Evolutionary conservation across 2,329 filamentous ascomycete species (phyloP).

Genomic region (Mariannaea elegans): DNA sequence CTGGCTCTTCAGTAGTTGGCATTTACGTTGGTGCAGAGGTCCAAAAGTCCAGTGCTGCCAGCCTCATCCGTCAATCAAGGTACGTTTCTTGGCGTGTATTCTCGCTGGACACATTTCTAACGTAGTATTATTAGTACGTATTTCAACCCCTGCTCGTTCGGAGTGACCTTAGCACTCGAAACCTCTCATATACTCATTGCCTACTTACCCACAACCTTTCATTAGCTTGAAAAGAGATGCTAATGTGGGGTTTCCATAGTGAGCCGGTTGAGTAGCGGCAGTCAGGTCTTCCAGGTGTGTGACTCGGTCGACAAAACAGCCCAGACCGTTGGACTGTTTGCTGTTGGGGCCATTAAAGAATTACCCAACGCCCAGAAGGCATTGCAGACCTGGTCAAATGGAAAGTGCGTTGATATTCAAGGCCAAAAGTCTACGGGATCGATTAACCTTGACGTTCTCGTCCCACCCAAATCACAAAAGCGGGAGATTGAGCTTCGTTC

Average conservation of each 20-base stretch:
- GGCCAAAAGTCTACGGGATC: slow-evolving; percentile 13
- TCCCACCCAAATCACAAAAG: slow-evolving; percentile 22
- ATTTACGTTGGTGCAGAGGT: slow-evolving; percentile 36
- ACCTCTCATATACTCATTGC: background rate
- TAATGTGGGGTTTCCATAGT: slow-evolving; percentile 3
- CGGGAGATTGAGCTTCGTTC: slow-evolving; percentile 30
- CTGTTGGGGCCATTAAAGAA: slow-evolving; percentile 22
- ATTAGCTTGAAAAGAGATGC: background rate
- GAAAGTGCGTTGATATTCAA: slow-evolving; percentile 28
- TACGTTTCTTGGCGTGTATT: background rate
- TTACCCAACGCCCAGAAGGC: slow-evolving; percentile 28
- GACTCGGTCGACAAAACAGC: slow-evolving; percentile 29
- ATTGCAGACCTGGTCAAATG: slow-evolving; percentile 32
- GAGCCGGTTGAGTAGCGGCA: slow-evolving; percentile 25
- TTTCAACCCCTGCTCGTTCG: background rate
- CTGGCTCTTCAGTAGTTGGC: slow-evolving; percentile 32
- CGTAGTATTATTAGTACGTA: slow-evolving; percentile 21
- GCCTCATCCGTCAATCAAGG: slow-evolving; percentile 25
- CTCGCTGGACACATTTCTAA: background rate
- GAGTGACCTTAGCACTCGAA: background rate
- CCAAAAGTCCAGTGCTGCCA: slow-evolving; percentile 33
- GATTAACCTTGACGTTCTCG: slow-evolving; percentile 29
- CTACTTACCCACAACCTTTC: background rate
- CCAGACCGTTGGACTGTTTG: slow-evolving; percentile 33
- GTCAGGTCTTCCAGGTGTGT: slow-evolving; percentile 32